These are phyloP conservation scores for Colletotrichum gloeosporioides DNA, from an alignment of 2,329 filamentous ascomycete genomes.

Conservation along the genomic window DNA sequence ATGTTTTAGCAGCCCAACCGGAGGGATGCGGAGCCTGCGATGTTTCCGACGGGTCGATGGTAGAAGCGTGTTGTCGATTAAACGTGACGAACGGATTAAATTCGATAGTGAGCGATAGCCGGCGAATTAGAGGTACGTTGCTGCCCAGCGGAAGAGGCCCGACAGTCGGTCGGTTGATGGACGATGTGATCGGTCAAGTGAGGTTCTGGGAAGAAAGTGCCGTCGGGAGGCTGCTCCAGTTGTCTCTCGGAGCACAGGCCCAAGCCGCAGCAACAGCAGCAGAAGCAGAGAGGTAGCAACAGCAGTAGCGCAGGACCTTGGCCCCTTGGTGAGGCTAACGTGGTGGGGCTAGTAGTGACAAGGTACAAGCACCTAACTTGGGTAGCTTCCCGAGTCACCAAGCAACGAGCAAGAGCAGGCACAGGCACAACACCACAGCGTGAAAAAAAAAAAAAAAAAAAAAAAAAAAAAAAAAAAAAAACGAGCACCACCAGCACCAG, in stretches of 20 bases:
- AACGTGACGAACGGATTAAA: background rate
- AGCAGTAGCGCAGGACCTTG: conserved; percentile 8
- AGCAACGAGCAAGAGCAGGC: conserved; percentile 12
- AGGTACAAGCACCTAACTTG: background rate
- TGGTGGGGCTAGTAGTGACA: background rate
- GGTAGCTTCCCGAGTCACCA: background rate
- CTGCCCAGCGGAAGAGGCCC: conserved; percentile 14
- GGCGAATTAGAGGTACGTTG: background rate
- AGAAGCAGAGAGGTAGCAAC: background rate
- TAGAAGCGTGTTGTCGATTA: background rate
- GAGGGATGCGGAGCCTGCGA: conserved; percentile 5
- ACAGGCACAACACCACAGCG: background rate
- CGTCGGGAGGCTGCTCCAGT: conserved; percentile 18
- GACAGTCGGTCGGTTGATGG: conserved; percentile 16
- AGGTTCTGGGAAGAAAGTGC: conserved; percentile 18
- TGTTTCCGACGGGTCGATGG: background rate
- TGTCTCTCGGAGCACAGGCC: conserved; percentile 20
- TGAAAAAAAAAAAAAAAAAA: background rate
- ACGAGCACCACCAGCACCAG: background rate
- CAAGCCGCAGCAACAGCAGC: conserved; percentile 1
- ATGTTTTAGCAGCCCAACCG: conserved; percentile 6
- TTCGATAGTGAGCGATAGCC: background rate
- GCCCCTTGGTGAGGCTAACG: conserved; percentile 10
- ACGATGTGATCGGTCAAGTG: conserved; percentile 17
- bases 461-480: background rate